Percentiles rank a stretch among this genome's conserved stretches.
phyloP scores from a whole-genome alignment of 306 rosid species.

The Pueraria montana region DNA sequence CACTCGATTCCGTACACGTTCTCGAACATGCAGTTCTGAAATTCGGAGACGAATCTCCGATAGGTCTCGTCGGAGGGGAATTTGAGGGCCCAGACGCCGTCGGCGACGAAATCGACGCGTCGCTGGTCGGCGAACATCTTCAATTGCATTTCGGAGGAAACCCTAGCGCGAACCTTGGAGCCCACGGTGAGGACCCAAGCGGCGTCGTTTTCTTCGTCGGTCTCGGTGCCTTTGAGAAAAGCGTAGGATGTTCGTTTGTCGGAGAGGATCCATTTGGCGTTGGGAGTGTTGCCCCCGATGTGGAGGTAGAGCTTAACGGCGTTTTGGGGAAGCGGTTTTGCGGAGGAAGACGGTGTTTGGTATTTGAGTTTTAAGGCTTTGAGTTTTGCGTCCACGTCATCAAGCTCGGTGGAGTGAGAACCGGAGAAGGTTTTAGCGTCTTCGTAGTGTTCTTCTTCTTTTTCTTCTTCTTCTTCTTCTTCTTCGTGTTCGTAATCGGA shows the following conservation, averaged over 20 bases:
- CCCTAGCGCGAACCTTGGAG: conserved; percentile 76
- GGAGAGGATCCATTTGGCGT: conserved; percentile 87
- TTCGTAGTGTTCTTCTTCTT: conserved; percentile 49
- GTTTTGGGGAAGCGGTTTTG: conserved; percentile 52
- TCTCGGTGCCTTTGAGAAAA: conserved; percentile 61
- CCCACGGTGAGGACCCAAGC: conserved; percentile 72
- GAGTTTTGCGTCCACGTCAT: conserved; percentile 79
- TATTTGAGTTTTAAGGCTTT: conserved; percentile 82
- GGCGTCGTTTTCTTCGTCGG: conserved; percentile 43
- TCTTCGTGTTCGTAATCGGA: conserved; percentile 55
- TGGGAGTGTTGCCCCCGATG: conserved; percentile 85
- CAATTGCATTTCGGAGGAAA: conserved; percentile 84
- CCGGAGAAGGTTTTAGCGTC: conserved; percentile 47
- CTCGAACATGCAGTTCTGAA: conserved; percentile 76
- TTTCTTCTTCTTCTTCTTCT: conserved; percentile 2
- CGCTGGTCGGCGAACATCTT: conserved; percentile 90
- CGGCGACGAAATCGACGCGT: conserved; percentile 82
- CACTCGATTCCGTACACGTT: conserved; percentile 73
- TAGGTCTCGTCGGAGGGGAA: conserved; percentile 75
- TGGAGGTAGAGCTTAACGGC: conserved; percentile 91
- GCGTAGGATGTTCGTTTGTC: conserved; percentile 65
- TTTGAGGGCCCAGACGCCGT: conserved; percentile 91
- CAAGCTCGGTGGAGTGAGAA: conserved; percentile 53
- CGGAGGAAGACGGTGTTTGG: conserved; percentile 49
- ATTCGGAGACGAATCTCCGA: conserved; percentile 75